A percentile compares a stretch with the other conserved stretches of the same genome.
These are phyloP conservation scores for Boletus rubropictus DNA, from an alignment of 768 basidiomycete genomes.

Conservation along the genomic window DNA sequence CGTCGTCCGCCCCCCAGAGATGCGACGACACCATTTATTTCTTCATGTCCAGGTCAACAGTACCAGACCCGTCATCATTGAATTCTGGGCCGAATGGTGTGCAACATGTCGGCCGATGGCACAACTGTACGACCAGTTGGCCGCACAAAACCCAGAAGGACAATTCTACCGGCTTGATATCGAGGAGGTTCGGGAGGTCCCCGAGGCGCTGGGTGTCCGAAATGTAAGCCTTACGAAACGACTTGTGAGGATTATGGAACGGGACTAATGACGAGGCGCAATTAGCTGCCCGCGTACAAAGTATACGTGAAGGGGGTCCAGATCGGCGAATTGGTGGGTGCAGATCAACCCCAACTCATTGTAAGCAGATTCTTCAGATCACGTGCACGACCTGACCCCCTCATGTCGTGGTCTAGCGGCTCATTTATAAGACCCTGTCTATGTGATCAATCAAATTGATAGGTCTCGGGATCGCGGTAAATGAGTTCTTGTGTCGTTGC, in stretches of 20 bases:
- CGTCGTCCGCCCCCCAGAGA: constrained; percentile 2
- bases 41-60: constrained; percentile 14
- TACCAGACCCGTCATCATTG: constrained; percentile 23
- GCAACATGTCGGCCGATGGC: constrained; percentile 20
- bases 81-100: constrained; percentile 32
- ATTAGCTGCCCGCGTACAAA: constrained; percentile 28
- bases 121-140: constrained; percentile 20
- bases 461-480: constrained; percentile 6
- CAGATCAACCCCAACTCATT: constrained; percentile 20
- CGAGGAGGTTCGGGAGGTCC: constrained; percentile 25
- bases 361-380: constrained; percentile 14
- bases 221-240: constrained; percentile 13
- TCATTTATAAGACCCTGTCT: constrained; percentile 25
- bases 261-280: constrained; percentile 7
- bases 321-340: constrained; percentile 28
- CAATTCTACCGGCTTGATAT: constrained; percentile 30
- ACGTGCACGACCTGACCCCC: constrained; percentile 15
- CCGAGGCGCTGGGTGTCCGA: constrained; percentile 21
- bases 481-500: constrained; percentile 2
- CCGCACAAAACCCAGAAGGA: constrained; percentile 23
- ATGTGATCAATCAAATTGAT: constrained; percentile 16
- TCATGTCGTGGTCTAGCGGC: constrained; percentile 20
- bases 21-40: constrained; percentile 6
- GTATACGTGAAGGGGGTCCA: constrained; percentile 29
- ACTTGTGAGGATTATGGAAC: constrained; percentile 11